Evolutionary conservation across 441 rosid species (phyloP), one percentile per base, ranked within the genome.

Genomic region (Sinapis alba): DNA sequence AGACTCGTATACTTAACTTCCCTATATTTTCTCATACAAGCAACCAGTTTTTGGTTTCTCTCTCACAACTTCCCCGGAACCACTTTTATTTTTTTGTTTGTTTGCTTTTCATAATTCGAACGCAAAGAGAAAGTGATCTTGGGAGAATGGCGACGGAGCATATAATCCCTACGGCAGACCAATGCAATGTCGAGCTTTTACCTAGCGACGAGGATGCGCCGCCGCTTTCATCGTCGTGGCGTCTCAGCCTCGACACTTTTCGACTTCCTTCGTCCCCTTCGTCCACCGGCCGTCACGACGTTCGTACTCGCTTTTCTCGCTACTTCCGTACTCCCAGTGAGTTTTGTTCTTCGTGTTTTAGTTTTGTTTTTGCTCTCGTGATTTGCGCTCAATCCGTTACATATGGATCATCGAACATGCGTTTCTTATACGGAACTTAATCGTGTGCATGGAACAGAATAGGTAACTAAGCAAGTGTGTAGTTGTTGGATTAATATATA

Each of bases 161-260:
- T 26, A 64, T 36, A 5, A 32, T 4, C 28, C 69, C 10, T 7
- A 65, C 23, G 5, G 6, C 64, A 13, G 68, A 71, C 59, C 60
- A 62, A 7, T 71, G 28, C 75, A 28, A 61, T 47, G 75, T 71
- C 50, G 78, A 75, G 34, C 74, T 75, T 51, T 38, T 68, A 47
- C 79, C 74, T 61, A 57, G 41, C 45, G 45, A 75, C 23, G 74
- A 75, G 13, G 68, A 67, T 13, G 36, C 73, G 28, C 72, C 78
- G 68, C 70, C 72, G 28, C 64, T 30, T 4, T 19, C 50, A 6
- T 32, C 78, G 24, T 60, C 79, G 1, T 75, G 74, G 79, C 79
- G 79, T 68, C 69, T 68, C 28, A 69, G 75, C 45, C 69, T 69
- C 65, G 75, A 76, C 7, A 69, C 69, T 41, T 76, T 76, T 7